Conservation (phyloP, 2,329 filamentous ascomycete species). For the Neurospora sp. region DNA sequence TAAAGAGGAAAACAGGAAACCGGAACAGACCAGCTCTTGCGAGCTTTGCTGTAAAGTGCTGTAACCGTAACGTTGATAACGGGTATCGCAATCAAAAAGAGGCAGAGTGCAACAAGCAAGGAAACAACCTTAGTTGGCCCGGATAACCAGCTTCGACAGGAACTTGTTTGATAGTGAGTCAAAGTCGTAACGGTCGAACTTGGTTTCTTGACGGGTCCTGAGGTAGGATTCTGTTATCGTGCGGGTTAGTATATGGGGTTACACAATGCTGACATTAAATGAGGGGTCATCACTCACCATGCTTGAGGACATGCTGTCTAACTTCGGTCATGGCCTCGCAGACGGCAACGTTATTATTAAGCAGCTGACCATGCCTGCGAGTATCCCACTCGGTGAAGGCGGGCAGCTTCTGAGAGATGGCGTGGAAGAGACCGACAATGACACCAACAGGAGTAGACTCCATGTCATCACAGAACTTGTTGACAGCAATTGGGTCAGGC, state of each 20-base stretch:
- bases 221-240: conserved; percentile 68
- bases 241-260: conserved; percentile 29
- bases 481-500: conserved; percentile 70
- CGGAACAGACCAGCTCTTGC: conserved; percentile 1
- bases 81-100: conserved; percentile 8
- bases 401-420: conserved; percentile 93
- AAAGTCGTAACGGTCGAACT: conserved; percentile 86
- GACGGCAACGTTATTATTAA: conserved; percentile 84
- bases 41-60: conserved; percentile 18
- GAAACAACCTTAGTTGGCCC: conserved; percentile 60
- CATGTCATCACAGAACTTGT: conserved; percentile 96
- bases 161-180: conserved; percentile 97
- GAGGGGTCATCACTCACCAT: conserved; percentile 54
- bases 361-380: conserved; percentile 76
- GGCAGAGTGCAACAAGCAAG: not conserved
- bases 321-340: conserved; percentile 97
- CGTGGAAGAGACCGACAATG: conserved; percentile 92
- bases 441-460: conserved; percentile 92
- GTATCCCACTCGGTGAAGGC: conserved; percentile 93
- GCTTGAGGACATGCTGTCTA: conserved; percentile 80
- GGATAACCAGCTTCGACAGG: conserved; percentile 89
- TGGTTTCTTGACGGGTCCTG: conserved; percentile 65
- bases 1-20: conserved; percentile 19
- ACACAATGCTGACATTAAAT: not conserved
- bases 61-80: conserved; percentile 8